Percentiles rank a stretch among this genome's conserved stretches.
Conservation (phyloP, 441 rosid genomes). For the Gossypium davidsonii region DNA sequence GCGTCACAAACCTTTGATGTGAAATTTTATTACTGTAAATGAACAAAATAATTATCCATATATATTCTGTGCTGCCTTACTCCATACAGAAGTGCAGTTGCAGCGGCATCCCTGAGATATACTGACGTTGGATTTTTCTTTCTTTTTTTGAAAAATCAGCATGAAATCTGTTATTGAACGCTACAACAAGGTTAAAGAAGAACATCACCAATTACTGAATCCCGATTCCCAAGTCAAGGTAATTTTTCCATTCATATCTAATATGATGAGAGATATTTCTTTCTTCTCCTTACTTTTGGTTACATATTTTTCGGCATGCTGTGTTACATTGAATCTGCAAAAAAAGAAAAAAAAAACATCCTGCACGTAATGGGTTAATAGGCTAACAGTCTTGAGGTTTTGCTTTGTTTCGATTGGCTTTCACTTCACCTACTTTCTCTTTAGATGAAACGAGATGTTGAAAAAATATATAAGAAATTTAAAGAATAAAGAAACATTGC, state of each 20-base stretch:
- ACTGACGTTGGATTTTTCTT: background rate
- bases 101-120: background rate
- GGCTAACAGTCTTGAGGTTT: background rate
- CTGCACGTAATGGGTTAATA: background rate
- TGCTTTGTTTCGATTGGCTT: background rate
- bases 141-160: conserved; percentile 26
- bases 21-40: too few relatives aligned
- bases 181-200: conserved; percentile 59
- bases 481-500: too few relatives aligned
- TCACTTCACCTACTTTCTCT: background rate
- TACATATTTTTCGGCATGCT: background rate
- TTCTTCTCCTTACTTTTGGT: background rate
- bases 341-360: background rate
- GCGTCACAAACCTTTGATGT: too few relatives aligned
- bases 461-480: too few relatives aligned
- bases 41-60: background rate
- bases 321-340: background rate
- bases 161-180: conserved; percentile 51
- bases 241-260: background rate
- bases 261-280: background rate
- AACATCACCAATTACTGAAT: conserved; percentile 43
- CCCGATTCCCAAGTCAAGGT: conserved; percentile 69
- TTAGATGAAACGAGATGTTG: background rate
- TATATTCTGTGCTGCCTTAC: background rate
- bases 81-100: background rate